These are phyloP conservation scores for Aspergillus pseudoviridinutans DNA, from an alignment of 2,329 filamentous ascomycete genomes.

Conservation along the genomic window DNA sequence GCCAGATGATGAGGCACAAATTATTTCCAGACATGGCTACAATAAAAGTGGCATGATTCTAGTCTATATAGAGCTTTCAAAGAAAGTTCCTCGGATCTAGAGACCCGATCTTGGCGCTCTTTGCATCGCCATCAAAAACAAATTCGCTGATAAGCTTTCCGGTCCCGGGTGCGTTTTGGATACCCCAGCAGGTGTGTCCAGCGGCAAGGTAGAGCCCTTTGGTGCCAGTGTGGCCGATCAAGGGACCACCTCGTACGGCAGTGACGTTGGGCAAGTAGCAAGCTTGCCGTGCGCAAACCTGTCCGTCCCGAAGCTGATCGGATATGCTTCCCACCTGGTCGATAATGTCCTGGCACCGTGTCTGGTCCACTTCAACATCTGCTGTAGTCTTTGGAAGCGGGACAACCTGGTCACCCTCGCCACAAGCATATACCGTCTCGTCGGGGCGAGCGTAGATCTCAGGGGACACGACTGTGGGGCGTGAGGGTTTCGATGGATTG, in stretches of 20 bases:
- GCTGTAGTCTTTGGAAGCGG: constrained; percentile 74
- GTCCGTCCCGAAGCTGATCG: constrained; percentile 59
- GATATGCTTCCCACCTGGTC: constrained; percentile 64
- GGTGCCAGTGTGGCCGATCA: constrained; percentile 71
- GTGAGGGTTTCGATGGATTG: constrained; percentile 46
- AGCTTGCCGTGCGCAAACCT: constrained; percentile 74
- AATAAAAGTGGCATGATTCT: not conserved
- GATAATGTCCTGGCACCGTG: constrained; percentile 78
- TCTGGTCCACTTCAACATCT: constrained; percentile 69
- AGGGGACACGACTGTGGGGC: constrained; percentile 65
- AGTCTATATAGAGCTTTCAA: constrained; percentile 14
- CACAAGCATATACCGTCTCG: constrained; percentile 89
- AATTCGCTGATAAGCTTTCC: constrained; percentile 77
- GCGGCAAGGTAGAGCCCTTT: constrained; percentile 76
- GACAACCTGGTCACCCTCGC: constrained; percentile 73
- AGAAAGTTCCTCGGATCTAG: constrained; percentile 64
- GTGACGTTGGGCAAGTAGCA: constrained; percentile 84
- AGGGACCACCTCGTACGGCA: constrained; percentile 57
- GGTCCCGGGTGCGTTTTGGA: constrained; percentile 90
- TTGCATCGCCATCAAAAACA: constrained; percentile 67
- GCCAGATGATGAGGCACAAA: not conserved
- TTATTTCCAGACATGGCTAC: not conserved
- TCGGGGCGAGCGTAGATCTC: constrained; percentile 92
- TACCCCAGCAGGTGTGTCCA: constrained; percentile 97
- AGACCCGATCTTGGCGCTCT: constrained; percentile 61